phyloP scores from a whole-genome alignment of 2,329 filamentous ascomycete genomes.

The Parastagonospora avenae region DNA sequence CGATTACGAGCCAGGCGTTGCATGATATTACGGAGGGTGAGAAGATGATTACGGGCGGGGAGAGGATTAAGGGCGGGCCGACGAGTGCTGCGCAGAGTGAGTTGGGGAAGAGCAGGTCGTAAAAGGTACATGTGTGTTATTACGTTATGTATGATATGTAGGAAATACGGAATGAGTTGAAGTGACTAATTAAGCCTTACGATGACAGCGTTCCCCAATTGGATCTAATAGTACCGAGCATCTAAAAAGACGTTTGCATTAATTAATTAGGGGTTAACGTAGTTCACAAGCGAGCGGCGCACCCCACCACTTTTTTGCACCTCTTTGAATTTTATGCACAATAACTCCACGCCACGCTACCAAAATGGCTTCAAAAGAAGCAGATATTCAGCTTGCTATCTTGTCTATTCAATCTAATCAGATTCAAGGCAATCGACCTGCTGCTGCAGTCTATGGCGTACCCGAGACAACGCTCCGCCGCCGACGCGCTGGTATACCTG shows the following conservation, averaged over 20 bases:
- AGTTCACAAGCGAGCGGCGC: no score
- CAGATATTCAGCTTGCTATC: slow-evolving; percentile 1
- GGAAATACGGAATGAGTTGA: background rate
- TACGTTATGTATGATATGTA: background rate
- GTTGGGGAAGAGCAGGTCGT: slow-evolving; percentile 33
- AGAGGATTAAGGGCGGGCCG: slow-evolving; percentile 38
- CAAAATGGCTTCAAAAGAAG: background rate
- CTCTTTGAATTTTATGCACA: background rate
- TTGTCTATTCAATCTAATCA: slow-evolving; percentile 3
- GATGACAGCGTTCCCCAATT: background rate
- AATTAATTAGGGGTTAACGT: no score
- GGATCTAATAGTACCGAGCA: no score
- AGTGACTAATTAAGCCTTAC: background rate
- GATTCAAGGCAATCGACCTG: background rate
- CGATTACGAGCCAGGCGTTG: slow-evolving; percentile 36
- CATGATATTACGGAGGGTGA: slow-evolving; percentile 41
- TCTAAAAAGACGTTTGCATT: no score
- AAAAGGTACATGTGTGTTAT: background rate
- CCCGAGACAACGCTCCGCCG: slow-evolving; percentile 3
- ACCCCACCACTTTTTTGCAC: no score
- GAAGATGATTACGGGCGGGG: slow-evolving; percentile 40
- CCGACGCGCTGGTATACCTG: no score
- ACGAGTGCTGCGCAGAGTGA: slow-evolving; percentile 41
- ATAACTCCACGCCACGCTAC: background rate
- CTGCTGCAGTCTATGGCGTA: background rate